A percentile compares a stretch with the other conserved stretches of the same genome.
phyloP scores from a whole-genome alignment of 345 rosid species.

The Citrus sp. region DNA sequence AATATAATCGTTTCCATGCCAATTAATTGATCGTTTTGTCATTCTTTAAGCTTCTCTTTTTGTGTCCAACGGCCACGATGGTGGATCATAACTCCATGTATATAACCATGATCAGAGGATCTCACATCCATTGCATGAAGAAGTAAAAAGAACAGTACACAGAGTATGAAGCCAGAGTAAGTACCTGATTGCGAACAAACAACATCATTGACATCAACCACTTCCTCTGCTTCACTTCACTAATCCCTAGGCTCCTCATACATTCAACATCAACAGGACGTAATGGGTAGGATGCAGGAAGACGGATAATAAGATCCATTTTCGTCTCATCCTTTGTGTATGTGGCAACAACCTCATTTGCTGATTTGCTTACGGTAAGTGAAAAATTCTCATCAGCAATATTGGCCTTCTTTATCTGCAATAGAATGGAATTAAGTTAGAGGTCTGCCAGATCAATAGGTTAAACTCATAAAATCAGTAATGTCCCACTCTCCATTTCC shows the following conservation, averaged over 20 bases:
- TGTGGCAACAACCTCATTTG: slow-evolving; percentile 94
- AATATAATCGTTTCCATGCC: not conserved
- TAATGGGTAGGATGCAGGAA: slow-evolving; percentile 86
- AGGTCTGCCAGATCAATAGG: not conserved
- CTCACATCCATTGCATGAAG: not conserved
- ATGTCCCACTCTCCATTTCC: not conserved
- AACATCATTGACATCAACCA: slow-evolving; percentile 95
- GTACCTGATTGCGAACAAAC: slow-evolving; percentile 94
- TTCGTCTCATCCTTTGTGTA: slow-evolving; percentile 93
- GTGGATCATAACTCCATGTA: not conserved
- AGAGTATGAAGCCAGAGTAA: slow-evolving; percentile 1
- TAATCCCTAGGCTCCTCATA: slow-evolving; percentile 85
- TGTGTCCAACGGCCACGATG: too few species aligned
- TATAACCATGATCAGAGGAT: not conserved
- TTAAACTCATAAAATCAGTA: not conserved
- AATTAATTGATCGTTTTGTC: not conserved
- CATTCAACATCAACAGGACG: slow-evolving; percentile 83
- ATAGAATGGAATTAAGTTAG: slow-evolving; percentile 13
- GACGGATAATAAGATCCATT: slow-evolving; percentile 88
- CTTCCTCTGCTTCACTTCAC: slow-evolving; percentile 92
- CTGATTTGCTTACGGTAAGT: slow-evolving; percentile 83
- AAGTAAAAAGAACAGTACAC: slow-evolving; percentile 5
- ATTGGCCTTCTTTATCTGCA: slow-evolving; percentile 88
- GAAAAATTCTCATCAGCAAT: slow-evolving; percentile 83
- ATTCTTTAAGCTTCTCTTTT: not conserved